Base-by-base conservation (phyloP, 2,329 filamentous ascomycete genomes). In the Cladosporium austrohemisphaericum region DNA sequence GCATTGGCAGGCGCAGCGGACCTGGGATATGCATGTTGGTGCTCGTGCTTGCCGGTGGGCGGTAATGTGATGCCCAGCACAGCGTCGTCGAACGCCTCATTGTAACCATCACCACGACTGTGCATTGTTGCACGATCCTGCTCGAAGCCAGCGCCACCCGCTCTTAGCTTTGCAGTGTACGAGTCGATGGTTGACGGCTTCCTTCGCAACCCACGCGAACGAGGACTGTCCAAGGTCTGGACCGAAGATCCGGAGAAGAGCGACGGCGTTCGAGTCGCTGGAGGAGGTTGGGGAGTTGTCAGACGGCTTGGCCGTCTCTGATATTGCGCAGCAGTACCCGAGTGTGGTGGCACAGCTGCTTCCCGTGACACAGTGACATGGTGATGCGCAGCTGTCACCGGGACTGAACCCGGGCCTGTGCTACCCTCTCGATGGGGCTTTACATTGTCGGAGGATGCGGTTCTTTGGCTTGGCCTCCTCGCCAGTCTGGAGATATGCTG, bases 161-260 rank as follows among this genome's bases (percentile, higher is more conserved):
- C 28, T 18, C 54, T 49, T 48, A 52, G 59, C 37, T 57, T 59
- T 16, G 59, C 53, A 36, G 57, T 60, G 58, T 69, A 67, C 52
- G 58, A 64, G 40, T 71, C 69, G 54, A 75, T 68, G 16, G 61
- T 70, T 4, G 71, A 73, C 29, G 69, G 67, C 55, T 74, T 75
- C 41, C 70, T 68, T 44, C 70, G 65, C 33, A 75, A 55, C n/a
- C 67, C 61, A 57, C 68, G 68, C 25, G 71, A 70, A 44, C 66
- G 62, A 35, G 72, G 72, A 52, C 71, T 75, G 43, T 74, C 72
- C 33, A 67, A 63, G 4, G 70, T 72, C 19, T 72, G 75, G 29
- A 65, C 66, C 25, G 73, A 74, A 16, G 73, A 74, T 26, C 71
- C 73, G 41, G 73, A 76, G 26, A 71, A 68, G 16, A 75, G 66